These are phyloP conservation scores for Wickerhamiella cacticola DNA, from an alignment of 805 yeast genomes.

Conservation along the genomic window DNA sequence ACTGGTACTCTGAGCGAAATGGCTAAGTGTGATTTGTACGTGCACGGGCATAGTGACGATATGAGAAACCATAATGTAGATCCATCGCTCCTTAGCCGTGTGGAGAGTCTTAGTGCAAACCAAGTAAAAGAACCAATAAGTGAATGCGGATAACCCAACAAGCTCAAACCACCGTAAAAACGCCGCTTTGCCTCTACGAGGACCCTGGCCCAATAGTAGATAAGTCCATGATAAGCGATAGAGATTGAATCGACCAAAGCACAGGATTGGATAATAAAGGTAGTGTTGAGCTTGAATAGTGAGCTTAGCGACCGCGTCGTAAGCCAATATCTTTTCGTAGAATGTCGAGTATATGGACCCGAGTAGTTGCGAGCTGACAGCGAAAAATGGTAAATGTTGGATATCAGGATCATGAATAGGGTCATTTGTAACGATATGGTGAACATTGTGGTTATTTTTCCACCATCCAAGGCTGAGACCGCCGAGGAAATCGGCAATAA, in stretches of 20 bases:
- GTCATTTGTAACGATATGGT: constrained; percentile 80
- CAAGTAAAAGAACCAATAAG: constrained; percentile 71
- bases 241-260: constrained; percentile 76
- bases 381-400: constrained; percentile 84
- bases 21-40: constrained; percentile 80
- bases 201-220: constrained; percentile 63
- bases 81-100: constrained; percentile 42
- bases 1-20: constrained; percentile 87
- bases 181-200: constrained; percentile 68
- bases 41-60: constrained; percentile 83
- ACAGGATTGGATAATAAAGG: constrained; percentile 63
- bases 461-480: constrained; percentile 90
- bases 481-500: constrained; percentile 70
- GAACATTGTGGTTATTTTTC: constrained; percentile 90
- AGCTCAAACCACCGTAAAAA: constrained; percentile 76
- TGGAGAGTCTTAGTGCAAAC: constrained; percentile 42
- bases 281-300: constrained; percentile 55
- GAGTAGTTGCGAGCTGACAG: constrained; percentile 62
- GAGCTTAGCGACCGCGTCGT: constrained; percentile 50
- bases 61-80: constrained; percentile 61
- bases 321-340: constrained; percentile 54
- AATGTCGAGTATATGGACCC: constrained; percentile 66
- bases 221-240: constrained; percentile 75
- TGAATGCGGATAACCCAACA: constrained; percentile 54
- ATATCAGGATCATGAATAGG: constrained; percentile 92